Base-by-base conservation (phyloP, 441 rosid genomes). In the Dalechampia spathulata region DNA sequence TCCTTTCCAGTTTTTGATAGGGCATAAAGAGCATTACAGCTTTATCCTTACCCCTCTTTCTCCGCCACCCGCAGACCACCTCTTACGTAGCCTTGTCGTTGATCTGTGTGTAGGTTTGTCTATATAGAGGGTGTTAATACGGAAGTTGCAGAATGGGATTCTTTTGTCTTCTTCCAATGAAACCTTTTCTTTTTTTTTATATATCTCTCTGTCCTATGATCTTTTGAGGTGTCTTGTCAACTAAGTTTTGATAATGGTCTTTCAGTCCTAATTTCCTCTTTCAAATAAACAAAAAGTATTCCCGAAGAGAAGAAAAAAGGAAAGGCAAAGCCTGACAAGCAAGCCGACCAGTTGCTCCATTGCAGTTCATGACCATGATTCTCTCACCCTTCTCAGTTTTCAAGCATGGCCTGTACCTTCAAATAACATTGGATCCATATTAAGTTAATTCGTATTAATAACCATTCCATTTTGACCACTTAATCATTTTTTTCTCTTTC, bases 131-230 rank as follows among this genome's bases (percentile, higher is more conserved):
- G 59, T 7, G 48, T 56, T 38, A 21, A 14, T 49, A 36, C 63
- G 34, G 71, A 54, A 49, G 54, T 26, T 51, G 55, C 41, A 21
- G 16, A 38, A 62, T 49, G 27, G 32, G 61, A 20, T 26, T 62
- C 71, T 68, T 66, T 71, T 73, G 71, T 71, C 62, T 70, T 73
- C 51, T 66, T 66, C 57, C 71, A 44, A 71, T 67, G 37, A 65
- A 66, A 66, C 52, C 62, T 60, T 66, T 60, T 63, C n/a, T n/a
- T n/a, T n/a, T n/a, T n/a, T n/a, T n/a, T n/a, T n/a, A n/a, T n/a
- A n/a, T n/a, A 14, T 39, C 38, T 58, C 59, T 58, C 59, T 60
- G 55, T 40, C 27, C 53, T 42, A 21, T 34, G 42, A 50, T 51
- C 52, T 58, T 52, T 64, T 49, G 66, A 60, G 53, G 28, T 60